Evolutionary conservation across 805 yeast species (phyloP).

Genomic region (Kuraishia cidri): DNA sequence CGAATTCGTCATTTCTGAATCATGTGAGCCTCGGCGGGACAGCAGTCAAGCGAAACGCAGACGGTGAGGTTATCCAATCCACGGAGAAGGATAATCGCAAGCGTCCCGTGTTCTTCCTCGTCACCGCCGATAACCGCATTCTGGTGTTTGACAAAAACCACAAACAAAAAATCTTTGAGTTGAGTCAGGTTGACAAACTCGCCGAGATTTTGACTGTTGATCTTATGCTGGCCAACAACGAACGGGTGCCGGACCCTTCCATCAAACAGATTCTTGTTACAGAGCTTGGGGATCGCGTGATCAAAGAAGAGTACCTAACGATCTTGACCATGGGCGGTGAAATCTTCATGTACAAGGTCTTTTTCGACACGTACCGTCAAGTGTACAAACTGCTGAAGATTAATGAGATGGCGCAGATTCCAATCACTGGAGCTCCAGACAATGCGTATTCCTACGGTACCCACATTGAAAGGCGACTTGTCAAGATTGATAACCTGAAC

Average conservation of each 20-base stretch:
- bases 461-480: conserved; percentile 57
- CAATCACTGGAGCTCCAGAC: conserved; percentile 72
- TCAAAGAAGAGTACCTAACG: conserved; percentile 55
- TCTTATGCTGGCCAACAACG: conserved; percentile 36
- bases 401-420: conserved; percentile 29
- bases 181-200: conserved; percentile 37
- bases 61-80: conserved; percentile 13
- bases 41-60: conserved; percentile 12
- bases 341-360: conserved; percentile 55
- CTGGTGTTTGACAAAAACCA: conserved; percentile 53
- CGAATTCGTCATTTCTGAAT: conserved; percentile 38
- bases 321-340: conserved; percentile 80
- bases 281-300: conserved; percentile 49
- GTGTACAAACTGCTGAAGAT: conserved; percentile 31
- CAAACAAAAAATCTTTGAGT: conserved; percentile 43
- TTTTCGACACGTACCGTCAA: conserved; percentile 26
- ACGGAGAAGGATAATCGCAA: conserved; percentile 15
- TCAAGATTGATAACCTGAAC: conserved; percentile 46
- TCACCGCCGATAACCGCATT: conserved; percentile 70
- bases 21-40: conserved; percentile 24
- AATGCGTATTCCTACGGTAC: conserved; percentile 68
- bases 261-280: conserved; percentile 57
- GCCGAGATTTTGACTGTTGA: conserved; percentile 32
- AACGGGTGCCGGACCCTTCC: conserved; percentile 60
- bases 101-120: conserved; percentile 48